phyloP scores from a whole-genome alignment of 23 red algal species.

The Gracilaria caudata region DNA sequence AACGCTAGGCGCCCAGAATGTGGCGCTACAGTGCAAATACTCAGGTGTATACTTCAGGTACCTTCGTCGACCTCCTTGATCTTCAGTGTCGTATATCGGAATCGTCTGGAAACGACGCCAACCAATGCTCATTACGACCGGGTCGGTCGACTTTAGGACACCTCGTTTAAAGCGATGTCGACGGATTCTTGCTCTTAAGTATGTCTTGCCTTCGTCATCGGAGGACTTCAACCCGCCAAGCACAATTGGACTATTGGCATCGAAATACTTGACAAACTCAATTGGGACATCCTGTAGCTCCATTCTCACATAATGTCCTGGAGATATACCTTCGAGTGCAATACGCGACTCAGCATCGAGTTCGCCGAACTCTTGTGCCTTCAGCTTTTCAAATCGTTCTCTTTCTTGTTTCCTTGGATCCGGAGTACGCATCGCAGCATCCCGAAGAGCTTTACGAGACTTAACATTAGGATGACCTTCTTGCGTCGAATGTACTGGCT shows the following conservation, averaged over 20 bases:
- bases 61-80: constrained; percentile 76
- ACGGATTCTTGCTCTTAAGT: constrained; percentile 77
- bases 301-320: constrained; percentile 93
- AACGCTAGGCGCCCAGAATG: constrained; percentile 79
- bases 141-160: constrained; percentile 92
- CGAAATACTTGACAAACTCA: constrained; percentile 90
- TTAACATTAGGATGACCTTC: constrained; percentile 21
- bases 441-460: constrained; percentile 44
- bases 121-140: constrained; percentile 89
- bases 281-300: constrained; percentile 85
- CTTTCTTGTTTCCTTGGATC: constrained; percentile 65
- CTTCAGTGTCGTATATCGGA: constrained; percentile 88
- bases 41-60: constrained; percentile 97
- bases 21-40: constrained; percentile 96
- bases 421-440: constrained; percentile 13
- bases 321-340: constrained; percentile 79
- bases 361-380: constrained; percentile 58
- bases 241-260: constrained; percentile 74
- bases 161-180: constrained; percentile 92
- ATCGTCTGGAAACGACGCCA: constrained; percentile 94
- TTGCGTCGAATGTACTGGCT: neutral
- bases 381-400: constrained; percentile 52
- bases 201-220: constrained; percentile 71
- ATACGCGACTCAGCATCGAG: constrained; percentile 68
- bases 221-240: constrained; percentile 81